Percentiles rank a stretch among this genome's conserved stretches.
phyloP scores from a whole-genome alignment of 371 early-diverging fungal species.

The Syncephalastrum racemosum region DNA sequence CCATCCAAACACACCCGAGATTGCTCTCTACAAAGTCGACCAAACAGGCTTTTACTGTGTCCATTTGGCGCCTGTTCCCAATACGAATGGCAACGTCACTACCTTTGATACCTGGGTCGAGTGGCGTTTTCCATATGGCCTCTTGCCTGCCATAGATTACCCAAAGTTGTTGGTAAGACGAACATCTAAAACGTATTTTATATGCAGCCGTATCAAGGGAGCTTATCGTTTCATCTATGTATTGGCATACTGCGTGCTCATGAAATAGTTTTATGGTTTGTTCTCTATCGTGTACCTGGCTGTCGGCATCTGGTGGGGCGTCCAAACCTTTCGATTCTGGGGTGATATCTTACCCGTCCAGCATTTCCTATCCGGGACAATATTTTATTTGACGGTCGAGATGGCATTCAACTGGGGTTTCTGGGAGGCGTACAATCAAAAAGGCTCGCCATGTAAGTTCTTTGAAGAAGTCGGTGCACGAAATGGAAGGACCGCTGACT shows the following conservation, averaged over 20 bases:
- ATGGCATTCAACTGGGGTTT: slow-evolving; percentile 90
- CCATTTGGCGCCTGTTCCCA: slow-evolving; percentile 25
- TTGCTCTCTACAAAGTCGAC: slow-evolving; percentile 46
- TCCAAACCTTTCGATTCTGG: slow-evolving; percentile 77
- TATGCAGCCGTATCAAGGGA: too few relatives aligned
- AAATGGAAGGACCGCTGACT: background rate
- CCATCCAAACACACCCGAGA: slow-evolving; percentile 17
- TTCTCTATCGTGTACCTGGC: slow-evolving; percentile 70
- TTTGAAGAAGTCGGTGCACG: background rate
- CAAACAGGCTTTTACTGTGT: slow-evolving; percentile 75
- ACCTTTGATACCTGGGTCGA: slow-evolving; percentile 57
- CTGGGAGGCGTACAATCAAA: slow-evolving; percentile 74
- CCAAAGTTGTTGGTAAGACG: slow-evolving; percentile 72
- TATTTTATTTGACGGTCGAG: slow-evolving; percentile 81
- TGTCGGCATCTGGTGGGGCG: slow-evolving; percentile 76
- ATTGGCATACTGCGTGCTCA: too few relatives aligned
- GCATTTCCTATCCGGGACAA: slow-evolving; percentile 82
- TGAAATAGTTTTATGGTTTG: slow-evolving; percentile 60
- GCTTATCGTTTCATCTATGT: too few relatives aligned
- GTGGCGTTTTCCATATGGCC: slow-evolving; percentile 80
- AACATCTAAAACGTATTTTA: too few relatives aligned
- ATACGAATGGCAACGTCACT: slow-evolving; percentile 2
- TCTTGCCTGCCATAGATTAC: slow-evolving; percentile 79
- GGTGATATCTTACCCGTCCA: slow-evolving; percentile 85
- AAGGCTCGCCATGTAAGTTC: slow-evolving; percentile 56